Evolutionary conservation across 2,329 filamentous ascomycete genomes (phyloP).

Genomic region (Tolypocladium nubicola): DNA sequence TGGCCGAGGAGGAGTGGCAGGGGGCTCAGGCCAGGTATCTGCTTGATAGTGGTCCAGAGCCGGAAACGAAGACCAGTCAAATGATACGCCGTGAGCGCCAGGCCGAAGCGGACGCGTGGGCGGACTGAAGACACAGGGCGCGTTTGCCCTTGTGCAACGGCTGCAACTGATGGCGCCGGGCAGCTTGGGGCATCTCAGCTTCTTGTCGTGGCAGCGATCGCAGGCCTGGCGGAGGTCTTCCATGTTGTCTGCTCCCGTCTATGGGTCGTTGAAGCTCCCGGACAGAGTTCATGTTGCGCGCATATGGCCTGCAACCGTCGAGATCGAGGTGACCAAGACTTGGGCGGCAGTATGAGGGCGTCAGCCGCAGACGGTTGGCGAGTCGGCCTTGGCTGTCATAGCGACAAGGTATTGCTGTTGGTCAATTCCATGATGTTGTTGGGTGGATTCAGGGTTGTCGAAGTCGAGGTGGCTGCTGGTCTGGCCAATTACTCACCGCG

Average conservation of each 20-base stretch:
- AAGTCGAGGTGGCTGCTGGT: not conserved
- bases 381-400: not conserved
- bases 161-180: constrained; percentile 23
- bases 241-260: not conserved
- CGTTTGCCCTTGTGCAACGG: constrained; percentile 29
- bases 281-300: not conserved
- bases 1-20: not conserved
- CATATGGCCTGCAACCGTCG: not conserved
- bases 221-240: constrained; percentile 20
- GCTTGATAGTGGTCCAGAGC: constrained; percentile 5
- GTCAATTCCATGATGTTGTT: not conserved
- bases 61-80: constrained; percentile 12
- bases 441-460: too few species aligned
- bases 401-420: not conserved
- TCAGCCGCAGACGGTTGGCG: not conserved
- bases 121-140: constrained; percentile 32
- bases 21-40: not conserved
- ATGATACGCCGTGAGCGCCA: not conserved
- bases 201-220: constrained; percentile 36
- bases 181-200: constrained; percentile 32
- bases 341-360: too few species aligned
- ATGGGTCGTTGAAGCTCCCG: not conserved
- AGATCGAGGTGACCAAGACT: too few species aligned
- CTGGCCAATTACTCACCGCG: too few species aligned
- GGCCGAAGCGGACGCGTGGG: constrained; percentile 12